Percentiles rank a stretch among this genome's conserved stretches.
These are phyloP conservation scores for Narthecium ossifragum DNA, from an alignment of 106 monocot genomes.

Conservation along the genomic window DNA sequence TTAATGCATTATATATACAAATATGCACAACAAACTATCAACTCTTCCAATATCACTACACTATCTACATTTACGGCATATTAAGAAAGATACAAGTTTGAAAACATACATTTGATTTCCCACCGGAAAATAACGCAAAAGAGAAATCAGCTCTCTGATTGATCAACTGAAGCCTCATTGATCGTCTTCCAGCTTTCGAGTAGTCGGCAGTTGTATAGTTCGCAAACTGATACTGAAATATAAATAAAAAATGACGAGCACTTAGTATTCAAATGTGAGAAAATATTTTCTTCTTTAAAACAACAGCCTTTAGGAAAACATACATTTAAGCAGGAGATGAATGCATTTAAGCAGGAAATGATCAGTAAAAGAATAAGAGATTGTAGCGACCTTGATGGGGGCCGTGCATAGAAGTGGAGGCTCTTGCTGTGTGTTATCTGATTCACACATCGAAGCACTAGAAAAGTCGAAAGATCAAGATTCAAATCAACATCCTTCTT, in stretches of 20 bases:
- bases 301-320: too few species aligned
- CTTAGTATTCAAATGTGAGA: not conserved
- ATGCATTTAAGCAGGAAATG: too few species aligned
- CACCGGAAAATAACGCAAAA: slow-evolving; percentile 91
- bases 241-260: not conserved
- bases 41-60: too few species aligned
- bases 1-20: too few species aligned
- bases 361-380: too few species aligned
- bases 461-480: too few species aligned
- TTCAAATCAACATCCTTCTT: too few species aligned
- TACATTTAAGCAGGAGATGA: too few species aligned
- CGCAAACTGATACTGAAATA: slow-evolving; percentile 84
- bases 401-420: slow-evolving; percentile 74
- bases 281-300: too few species aligned
- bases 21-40: too few species aligned
- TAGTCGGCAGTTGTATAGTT: slow-evolving; percentile 59
- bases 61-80: too few species aligned
- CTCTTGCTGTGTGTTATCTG: slow-evolving; percentile 38
- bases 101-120: slow-evolving; percentile 49
- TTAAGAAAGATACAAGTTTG: not conserved
- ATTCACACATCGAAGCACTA: slow-evolving; percentile 57
- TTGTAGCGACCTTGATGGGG: slow-evolving; percentile 89
- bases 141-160: slow-evolving; percentile 94
- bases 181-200: slow-evolving; percentile 48
- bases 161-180: slow-evolving; percentile 74